Evolutionary conservation across 257 asterid genomes (phyloP), one percentile per base, ranked within the genome.

Genomic region (Fraxinus cuspidata): DNA sequence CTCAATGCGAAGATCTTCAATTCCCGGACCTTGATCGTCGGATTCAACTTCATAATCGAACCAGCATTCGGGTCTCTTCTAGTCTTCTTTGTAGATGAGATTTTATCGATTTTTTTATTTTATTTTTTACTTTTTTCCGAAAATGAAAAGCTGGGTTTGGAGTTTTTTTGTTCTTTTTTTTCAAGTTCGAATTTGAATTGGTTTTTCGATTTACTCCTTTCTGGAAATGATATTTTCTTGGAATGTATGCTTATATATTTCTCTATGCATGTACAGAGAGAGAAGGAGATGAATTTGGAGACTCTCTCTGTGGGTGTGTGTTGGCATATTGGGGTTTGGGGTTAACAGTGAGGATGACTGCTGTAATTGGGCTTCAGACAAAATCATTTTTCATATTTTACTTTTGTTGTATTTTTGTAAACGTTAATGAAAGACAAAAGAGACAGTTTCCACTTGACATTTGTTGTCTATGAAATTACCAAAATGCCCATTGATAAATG

Each of bases 1-100:
- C 83, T 60, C 84, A 78, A 81, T 74, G 85, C 78, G 72, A 83
- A 83, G 93, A 91, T 93, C 96, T 89, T 83, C 84, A 83, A 74
- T 42, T 32, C 53, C 72, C 71, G 40, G 60, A 73, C 34, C 73
- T 86, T 60, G 92, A 90, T 91, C 92, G 83, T 82, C 77, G 75
- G 81, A 83, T 80, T 85, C 68, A 60, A 60, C 31, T 23, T 60
- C 15, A 25, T 60, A 27, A 10, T 25, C 7, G 76, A 73, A 49
- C 42, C 38, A 47, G 35, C 67, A 73, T 49, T 47, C 12, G 42
- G n/a, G 44, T 42, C 18, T 42, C 38, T 28, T n/a, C n/a, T n/a
- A n/a, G n/a, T n/a, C n/a, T n/a, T 71, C 74, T 35, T 60, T 21
- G 32, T 60, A 23, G 68, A 60, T 60, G 25, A 60, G 68, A 60